Evolutionary conservation across 1,139 yeast species (phyloP).

Genomic region (Debaryomyces coudertii): DNA sequence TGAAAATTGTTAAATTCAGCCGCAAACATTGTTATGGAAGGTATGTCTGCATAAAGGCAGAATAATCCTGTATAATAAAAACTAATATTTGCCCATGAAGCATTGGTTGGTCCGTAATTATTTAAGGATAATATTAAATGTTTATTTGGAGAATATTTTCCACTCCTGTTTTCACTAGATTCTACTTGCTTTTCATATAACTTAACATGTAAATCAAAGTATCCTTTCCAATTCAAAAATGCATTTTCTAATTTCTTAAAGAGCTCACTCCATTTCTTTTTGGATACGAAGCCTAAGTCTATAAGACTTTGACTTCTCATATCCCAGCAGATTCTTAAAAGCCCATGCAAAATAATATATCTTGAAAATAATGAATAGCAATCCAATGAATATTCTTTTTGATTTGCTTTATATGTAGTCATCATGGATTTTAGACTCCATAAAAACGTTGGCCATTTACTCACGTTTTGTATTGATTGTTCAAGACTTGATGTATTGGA

Average conservation of each 20-base stretch:
- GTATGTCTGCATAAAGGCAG: constrained; percentile 19
- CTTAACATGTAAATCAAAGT: constrained; percentile 38
- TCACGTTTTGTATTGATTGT: constrained; percentile 17
- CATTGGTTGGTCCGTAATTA: constrained; percentile 23
- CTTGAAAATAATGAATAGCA: constrained; percentile 45
- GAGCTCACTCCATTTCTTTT: constrained; percentile 25
- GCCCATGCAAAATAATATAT: constrained; percentile 40
- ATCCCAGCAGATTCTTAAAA: constrained; percentile 40
- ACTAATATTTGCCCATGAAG: constrained; percentile 26
- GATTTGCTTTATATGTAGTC: constrained; percentile 34
- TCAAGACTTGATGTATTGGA: neutral
- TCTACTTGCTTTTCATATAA: constrained; percentile 1
- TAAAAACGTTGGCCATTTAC: constrained; percentile 44
- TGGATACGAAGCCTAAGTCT: constrained; percentile 24
- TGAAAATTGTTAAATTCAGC: constrained; percentile 15
- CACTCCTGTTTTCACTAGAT: neutral
- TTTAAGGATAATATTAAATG: constrained; percentile 15
- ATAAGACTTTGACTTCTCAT: constrained; percentile 19
- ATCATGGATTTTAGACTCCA: constrained; percentile 38
- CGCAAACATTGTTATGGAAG: constrained; percentile 5
- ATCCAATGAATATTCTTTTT: constrained; percentile 36
- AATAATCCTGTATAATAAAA: constrained; percentile 19
- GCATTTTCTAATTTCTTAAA: constrained; percentile 35
- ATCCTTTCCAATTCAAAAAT: constrained; percentile 39
- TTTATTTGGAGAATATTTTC: constrained; percentile 2